A percentile compares a stretch with the other conserved stretches of the same genome.
Conservation (phyloP, 2,329 filamentous ascomycete genomes). For the Trichoderma sp. region DNA sequence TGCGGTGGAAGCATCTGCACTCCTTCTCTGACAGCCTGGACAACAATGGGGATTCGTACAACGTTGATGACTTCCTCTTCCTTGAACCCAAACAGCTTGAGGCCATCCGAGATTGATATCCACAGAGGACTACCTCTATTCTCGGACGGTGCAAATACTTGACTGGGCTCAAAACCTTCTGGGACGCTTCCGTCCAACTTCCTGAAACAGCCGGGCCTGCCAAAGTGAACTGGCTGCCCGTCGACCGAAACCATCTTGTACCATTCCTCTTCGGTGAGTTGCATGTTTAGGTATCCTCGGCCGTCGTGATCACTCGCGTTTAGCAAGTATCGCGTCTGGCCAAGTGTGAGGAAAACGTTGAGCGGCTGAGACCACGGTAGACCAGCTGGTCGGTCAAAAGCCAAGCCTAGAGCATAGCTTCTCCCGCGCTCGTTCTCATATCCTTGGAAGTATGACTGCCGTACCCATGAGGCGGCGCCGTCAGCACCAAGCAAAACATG, state of each 20-base stretch:
- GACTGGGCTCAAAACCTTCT: slow-evolving; percentile 29
- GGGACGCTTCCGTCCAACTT: slow-evolving; percentile 30
- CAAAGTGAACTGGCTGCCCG: slow-evolving; percentile 34
- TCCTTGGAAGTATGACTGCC: slow-evolving; percentile 33
- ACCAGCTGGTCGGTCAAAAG: slow-evolving; percentile 33
- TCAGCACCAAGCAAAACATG: slow-evolving; percentile 37
- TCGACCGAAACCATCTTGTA: slow-evolving; percentile 33
- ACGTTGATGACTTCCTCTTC: slow-evolving; percentile 37
- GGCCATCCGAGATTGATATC: slow-evolving; percentile 34
- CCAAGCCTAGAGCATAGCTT: slow-evolving; percentile 36
- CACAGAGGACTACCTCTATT: slow-evolving; percentile 31
- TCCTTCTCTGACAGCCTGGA: slow-evolving; percentile 34
- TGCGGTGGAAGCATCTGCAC: slow-evolving; percentile 29
- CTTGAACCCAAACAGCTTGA: slow-evolving; percentile 38
- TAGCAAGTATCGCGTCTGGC: slow-evolving; percentile 36
- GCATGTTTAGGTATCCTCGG: slow-evolving; percentile 37
- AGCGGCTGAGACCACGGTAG: slow-evolving; percentile 36
- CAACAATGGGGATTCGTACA: slow-evolving; percentile 36
- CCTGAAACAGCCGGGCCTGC: slow-evolving; percentile 32
- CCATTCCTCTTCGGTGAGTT: slow-evolving; percentile 37
- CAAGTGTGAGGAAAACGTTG: slow-evolving; percentile 37
- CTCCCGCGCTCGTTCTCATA: slow-evolving; percentile 35
- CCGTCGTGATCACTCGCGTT: slow-evolving; percentile 36
- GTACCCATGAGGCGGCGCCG: slow-evolving; percentile 37
- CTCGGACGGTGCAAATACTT: slow-evolving; percentile 35